These are phyloP conservation scores for Metrosideros polymorpha DNA, from an alignment of 441 rosid species.

Conservation along the genomic window DNA sequence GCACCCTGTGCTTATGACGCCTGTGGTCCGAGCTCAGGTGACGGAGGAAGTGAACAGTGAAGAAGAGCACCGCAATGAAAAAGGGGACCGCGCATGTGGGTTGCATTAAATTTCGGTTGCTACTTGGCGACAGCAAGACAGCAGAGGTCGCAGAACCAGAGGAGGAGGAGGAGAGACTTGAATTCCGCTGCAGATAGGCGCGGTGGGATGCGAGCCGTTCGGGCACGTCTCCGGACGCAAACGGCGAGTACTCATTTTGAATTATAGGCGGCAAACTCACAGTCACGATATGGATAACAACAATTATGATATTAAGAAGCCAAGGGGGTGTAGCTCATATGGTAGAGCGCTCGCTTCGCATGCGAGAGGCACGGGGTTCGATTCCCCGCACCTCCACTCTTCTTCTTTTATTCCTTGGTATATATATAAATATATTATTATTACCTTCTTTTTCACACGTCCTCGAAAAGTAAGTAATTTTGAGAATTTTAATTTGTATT, in stretches of 20 bases:
- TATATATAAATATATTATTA: background rate
- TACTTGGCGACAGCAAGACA: background rate
- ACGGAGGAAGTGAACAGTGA: background rate
- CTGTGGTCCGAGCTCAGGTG: background rate
- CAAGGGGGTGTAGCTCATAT: conserved; percentile 19
- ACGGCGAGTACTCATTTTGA: background rate
- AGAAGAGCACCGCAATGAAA: background rate
- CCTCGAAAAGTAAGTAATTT: background rate
- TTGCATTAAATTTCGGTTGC: background rate
- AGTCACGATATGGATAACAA: rapidly evolving
- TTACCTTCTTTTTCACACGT: background rate
- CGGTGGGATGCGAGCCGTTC: background rate
- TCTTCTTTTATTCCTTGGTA: background rate
- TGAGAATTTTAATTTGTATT: background rate
- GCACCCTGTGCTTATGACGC: background rate
- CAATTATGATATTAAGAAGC: too few species aligned
- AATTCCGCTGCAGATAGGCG: background rate
- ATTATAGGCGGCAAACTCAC: background rate
- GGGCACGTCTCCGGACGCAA: background rate
- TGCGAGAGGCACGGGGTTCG: conserved; percentile 18
- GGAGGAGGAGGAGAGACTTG: background rate
- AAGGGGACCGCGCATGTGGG: background rate
- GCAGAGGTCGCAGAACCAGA: background rate
- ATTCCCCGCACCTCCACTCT: conserved; percentile 11
- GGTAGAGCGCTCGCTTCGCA: conserved; percentile 17